These are phyloP conservation scores for Glycine tomentella DNA, from an alignment of 306 rosid genomes.

Conservation along the genomic window DNA sequence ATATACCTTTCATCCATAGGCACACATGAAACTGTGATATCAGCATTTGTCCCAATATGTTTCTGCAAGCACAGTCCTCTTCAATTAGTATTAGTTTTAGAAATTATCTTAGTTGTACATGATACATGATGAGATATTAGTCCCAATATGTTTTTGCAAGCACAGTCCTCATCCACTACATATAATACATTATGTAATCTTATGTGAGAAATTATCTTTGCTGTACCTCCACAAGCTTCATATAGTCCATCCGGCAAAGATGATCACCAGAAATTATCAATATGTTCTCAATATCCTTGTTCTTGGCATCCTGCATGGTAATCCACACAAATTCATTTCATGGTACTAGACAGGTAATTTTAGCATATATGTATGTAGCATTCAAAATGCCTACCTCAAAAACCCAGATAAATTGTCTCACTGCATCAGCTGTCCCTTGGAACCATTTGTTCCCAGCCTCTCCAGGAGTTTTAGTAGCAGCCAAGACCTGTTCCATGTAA, in stretches of 20 bases:
- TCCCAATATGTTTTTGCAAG: constrained; percentile 2
- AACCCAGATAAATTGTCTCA: constrained; percentile 83
- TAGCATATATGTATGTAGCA: background rate
- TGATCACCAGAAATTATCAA: constrained; percentile 87
- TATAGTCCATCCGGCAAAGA: constrained; percentile 90
- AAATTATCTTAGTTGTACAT: background rate
- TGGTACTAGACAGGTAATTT: background rate
- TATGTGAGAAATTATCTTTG: constrained; percentile 1
- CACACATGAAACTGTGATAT: constrained; percentile 83
- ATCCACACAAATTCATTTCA: constrained; percentile 34
- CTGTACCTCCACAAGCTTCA: constrained; percentile 82
- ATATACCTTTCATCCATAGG: constrained; percentile 84
- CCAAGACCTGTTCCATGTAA: constrained; percentile 69
- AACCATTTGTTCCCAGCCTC: constrained; percentile 85
- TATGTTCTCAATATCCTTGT: constrained; percentile 78
- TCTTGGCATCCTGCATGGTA: constrained; percentile 73
- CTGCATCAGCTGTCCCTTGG: constrained; percentile 96
- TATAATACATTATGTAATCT: background rate
- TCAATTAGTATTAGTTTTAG: constrained; percentile 22
- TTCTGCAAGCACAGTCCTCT: constrained; percentile 55
- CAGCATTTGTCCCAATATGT: constrained; percentile 76
- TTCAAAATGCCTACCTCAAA: constrained; percentile 65
- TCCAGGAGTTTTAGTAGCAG: constrained; percentile 92
- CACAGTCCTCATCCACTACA: constrained; percentile 15
- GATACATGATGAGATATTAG: background rate